Conservation (phyloP, 2,329 filamentous ascomycete genomes). For the Botrytis cinerea region DNA sequence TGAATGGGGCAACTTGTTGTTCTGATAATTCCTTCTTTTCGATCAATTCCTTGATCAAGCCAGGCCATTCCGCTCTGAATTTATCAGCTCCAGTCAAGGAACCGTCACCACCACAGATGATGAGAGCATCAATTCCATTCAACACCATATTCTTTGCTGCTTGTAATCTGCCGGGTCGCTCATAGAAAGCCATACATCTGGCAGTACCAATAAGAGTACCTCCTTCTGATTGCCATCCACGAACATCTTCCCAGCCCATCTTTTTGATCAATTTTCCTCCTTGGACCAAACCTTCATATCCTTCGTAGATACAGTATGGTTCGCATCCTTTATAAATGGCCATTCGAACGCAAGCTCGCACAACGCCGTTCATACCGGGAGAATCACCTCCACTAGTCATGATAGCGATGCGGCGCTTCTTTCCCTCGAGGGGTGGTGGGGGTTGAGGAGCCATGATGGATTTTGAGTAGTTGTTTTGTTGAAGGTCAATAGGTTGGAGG, state of each 20-base stretch:
- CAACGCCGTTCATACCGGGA: conserved; percentile 73
- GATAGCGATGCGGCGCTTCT: conserved; percentile 57
- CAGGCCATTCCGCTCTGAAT: conserved; percentile 90
- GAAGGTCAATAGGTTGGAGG: background rate
- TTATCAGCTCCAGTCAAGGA: conserved; percentile 93
- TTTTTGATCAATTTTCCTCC: conserved; percentile 85
- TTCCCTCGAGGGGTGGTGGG: conserved; percentile 36
- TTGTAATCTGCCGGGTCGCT: conserved; percentile 77
- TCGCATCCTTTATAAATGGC: conserved; percentile 82
- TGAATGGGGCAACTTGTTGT: conserved; percentile 74
- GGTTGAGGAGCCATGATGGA: conserved; percentile 34
- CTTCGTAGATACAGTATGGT: conserved; percentile 82
- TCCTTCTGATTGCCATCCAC: conserved; percentile 90
- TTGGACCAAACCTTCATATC: conserved; percentile 91
- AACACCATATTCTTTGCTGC: conserved; percentile 94
- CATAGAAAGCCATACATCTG: conserved; percentile 87
- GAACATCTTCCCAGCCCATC: conserved; percentile 91
- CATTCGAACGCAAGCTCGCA: conserved; percentile 81
- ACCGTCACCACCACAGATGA: conserved; percentile 96
- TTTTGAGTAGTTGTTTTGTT: conserved; percentile 19
- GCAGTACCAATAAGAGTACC: conserved; percentile 96
- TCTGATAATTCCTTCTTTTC: conserved; percentile 67
- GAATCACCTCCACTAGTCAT: conserved; percentile 76
- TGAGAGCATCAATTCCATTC: conserved; percentile 89
- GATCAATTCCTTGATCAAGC: conserved; percentile 82